Evolutionary conservation across 352 stramenopile genomes (phyloP).

Genomic region (Globisporangium paroecandrum): DNA sequence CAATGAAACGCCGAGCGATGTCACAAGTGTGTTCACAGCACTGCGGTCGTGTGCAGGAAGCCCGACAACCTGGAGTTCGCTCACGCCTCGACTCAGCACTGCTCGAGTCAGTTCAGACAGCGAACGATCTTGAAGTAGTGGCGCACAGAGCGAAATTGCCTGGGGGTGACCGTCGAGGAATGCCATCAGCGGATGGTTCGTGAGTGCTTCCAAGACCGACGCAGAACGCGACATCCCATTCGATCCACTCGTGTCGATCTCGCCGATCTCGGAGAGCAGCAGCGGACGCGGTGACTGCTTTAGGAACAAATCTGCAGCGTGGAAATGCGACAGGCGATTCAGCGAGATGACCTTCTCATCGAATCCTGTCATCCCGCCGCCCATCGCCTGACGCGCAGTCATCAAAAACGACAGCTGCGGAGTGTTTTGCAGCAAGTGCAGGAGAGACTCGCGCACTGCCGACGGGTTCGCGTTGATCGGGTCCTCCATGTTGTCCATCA

Average conservation of each 20-base stretch:
- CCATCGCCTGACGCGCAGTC: conserved; percentile 71
- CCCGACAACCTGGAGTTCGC: conserved; percentile 62
- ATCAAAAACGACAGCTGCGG: conserved; percentile 62
- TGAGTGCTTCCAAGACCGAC: conserved; percentile 58
- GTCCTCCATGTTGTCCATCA: conserved; percentile 85
- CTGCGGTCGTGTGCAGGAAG: conserved; percentile 63
- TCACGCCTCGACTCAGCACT: conserved; percentile 66
- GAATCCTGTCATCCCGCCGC: conserved; percentile 60
- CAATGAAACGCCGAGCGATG: conserved; percentile 68
- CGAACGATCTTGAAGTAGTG: conserved; percentile 70
- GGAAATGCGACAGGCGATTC: conserved; percentile 65
- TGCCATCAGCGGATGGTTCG: conserved; percentile 69
- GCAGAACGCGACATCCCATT: conserved; percentile 24
- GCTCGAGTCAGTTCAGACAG: conserved; percentile 69
- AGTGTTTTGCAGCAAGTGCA: conserved; percentile 63
- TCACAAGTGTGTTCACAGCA: conserved; percentile 73
- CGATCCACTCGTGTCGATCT: conserved; percentile 31
- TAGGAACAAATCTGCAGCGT: conserved; percentile 72
- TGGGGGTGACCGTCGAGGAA: conserved; percentile 80
- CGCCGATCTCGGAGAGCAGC: conserved; percentile 63
- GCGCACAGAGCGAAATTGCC: conserved; percentile 74
- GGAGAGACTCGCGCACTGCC: conserved; percentile 52
- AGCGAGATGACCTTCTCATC: conserved; percentile 82
- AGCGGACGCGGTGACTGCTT: conserved; percentile 70
- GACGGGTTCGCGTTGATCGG: conserved; percentile 65